Evolutionary conservation across 331 rosid genomes (phyloP).

Genomic region (Erythrophleum ivorense): DNA sequence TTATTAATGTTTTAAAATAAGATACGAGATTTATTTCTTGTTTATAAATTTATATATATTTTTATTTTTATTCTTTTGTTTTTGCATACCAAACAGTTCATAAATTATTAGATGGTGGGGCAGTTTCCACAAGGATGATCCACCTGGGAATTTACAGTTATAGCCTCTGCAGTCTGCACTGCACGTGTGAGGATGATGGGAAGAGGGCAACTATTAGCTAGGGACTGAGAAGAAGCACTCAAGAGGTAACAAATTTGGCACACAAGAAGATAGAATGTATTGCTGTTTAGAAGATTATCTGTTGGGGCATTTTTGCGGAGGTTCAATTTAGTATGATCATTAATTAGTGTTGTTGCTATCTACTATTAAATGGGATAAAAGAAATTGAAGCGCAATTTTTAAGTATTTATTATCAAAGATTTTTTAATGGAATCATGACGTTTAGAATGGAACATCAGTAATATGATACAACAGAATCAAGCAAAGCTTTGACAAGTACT

Average conservation of each 20-base stretch:
- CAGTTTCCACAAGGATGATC: background rate
- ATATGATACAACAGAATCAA: too few species aligned
- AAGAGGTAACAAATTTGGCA: background rate
- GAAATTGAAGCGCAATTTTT: background rate
- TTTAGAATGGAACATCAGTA: too few species aligned
- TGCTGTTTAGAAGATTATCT: too few species aligned
- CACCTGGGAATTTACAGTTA: background rate
- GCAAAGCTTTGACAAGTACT: too few species aligned
- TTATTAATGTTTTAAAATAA: too few species aligned
- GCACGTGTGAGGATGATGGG: conserved; percentile 17
- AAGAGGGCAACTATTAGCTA: background rate
- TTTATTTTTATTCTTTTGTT: background rate
- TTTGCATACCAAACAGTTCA: too few species aligned
- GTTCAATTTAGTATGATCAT: too few species aligned
- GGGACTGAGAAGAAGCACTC: background rate
- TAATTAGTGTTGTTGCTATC: too few species aligned
- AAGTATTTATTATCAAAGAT: background rate
- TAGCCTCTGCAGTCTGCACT: background rate
- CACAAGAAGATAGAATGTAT: background rate
- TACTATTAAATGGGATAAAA: background rate
- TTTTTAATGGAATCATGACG: too few species aligned
- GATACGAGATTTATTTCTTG: too few species aligned
- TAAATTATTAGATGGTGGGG: conserved; percentile 15
- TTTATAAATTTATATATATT: too few species aligned
- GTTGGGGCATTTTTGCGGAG: too few species aligned